Base-by-base conservation (phyloP, 2,329 filamentous ascomycete species). In the Alternaria solani region DNA sequence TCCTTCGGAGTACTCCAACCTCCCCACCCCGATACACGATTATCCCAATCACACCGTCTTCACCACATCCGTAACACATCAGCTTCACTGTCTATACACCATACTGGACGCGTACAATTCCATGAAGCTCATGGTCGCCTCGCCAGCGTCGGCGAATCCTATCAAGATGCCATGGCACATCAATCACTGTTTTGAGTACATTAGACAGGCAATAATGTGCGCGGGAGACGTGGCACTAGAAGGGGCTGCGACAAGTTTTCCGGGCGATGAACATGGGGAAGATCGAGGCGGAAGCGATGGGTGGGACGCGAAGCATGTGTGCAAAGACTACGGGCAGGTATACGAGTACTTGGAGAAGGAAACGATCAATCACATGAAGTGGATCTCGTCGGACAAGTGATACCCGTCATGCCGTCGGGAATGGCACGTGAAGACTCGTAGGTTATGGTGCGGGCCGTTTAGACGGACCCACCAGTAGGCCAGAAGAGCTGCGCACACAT, bases 121-220 rank as follows among this genome's bases (percentile, higher is more conserved):
- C 14, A 64, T 74, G 47, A 66, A 68, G 28, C 38, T 72, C 4
- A 62, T 56, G 4, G 53, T 66, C 1, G 58, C 59, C 16, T 57
- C 51, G 7, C 55, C 65, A 4, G 48, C 59, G 6, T 14, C 58
- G 3, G 36, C 44, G 26, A 67, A 57, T 18, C 58, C 67, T 1
- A 67, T 75, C 36, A 69, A 75, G 28, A 72, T 74, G 65, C 68
- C 73, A 5, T 77, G 75, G 75, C 75, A 76, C 32, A 66, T 77
- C 28, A 75, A 72, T 47, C 75, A 77, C 59, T 76, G 74, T 61
- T 77, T 75, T 54, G 74, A 76, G 26, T 76, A 77, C 55, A 67
- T 77, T 20, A 54, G 74, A 18, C 75, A 77, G 49, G 71, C 71
- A 1, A 69, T 77, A 28, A 75, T 76, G 74, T 77, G 75, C 55